These are phyloP conservation scores for Ogataea thermomethanolica DNA, from an alignment of 805 yeast species.

Conservation along the genomic window DNA sequence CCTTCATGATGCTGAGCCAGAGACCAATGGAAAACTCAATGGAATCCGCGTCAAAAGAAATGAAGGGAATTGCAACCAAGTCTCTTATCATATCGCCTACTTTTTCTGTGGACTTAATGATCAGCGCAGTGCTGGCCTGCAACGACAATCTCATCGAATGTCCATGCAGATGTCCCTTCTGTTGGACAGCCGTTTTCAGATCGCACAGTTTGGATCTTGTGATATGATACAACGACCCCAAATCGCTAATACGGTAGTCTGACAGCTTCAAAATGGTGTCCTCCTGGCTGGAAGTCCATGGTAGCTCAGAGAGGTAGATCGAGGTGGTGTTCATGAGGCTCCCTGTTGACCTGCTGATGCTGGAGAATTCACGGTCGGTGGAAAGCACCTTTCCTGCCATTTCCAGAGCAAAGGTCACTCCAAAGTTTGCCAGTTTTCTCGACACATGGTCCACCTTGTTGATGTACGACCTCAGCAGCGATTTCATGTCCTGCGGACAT, in stretches of 20 bases:
- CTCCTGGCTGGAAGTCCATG: constrained; percentile 48
- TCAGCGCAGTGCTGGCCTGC: constrained; percentile 38
- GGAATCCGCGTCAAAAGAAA: constrained; percentile 52
- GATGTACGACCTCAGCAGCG: constrained; percentile 74
- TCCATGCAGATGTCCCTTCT: constrained; percentile 22
- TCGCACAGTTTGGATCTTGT: constrained; percentile 11
- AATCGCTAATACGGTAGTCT: constrained; percentile 26
- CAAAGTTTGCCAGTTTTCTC: constrained; percentile 51
- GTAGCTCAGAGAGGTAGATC: constrained; percentile 70
- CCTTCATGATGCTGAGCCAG: constrained; percentile 78
- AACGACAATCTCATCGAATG: constrained; percentile 40
- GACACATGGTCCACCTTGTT: constrained; percentile 34
- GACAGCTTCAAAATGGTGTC: constrained; percentile 32
- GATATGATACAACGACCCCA: constrained; percentile 17
- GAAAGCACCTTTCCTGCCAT: constrained; percentile 75
- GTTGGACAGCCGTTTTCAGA: constrained; percentile 5
- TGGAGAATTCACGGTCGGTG: constrained; percentile 61
- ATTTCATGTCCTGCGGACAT: constrained; percentile 71
- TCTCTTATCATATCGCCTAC: constrained; percentile 47
- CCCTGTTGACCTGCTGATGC: constrained; percentile 33
- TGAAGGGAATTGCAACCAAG: constrained; percentile 69
- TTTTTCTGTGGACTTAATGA: constrained; percentile 37
- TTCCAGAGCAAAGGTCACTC: constrained; percentile 87
- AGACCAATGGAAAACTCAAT: constrained; percentile 66
- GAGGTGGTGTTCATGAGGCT: constrained; percentile 56